Evolutionary conservation across 164 flowering plant species (phyloP).

Genomic region (Magnolia kwangsiensis): DNA sequence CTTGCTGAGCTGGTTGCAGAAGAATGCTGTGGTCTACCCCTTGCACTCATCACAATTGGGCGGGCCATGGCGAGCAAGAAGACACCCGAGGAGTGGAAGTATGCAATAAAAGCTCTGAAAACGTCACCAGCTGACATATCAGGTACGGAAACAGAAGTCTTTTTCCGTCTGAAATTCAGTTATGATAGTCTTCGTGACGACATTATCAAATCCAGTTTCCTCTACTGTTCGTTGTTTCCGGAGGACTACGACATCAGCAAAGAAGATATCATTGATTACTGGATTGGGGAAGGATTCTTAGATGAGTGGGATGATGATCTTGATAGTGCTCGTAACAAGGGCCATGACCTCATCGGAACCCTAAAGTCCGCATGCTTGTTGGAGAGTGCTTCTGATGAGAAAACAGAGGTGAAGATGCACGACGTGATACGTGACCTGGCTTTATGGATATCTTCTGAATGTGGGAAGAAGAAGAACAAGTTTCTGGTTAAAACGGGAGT

Average conservation of each 20-base stretch:
- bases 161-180: conserved; percentile 10
- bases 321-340: conserved; percentile 6
- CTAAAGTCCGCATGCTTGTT: conserved; percentile 15
- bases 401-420: conserved; percentile 12
- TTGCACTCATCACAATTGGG: conserved; percentile 5
- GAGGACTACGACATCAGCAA: conserved; percentile 9
- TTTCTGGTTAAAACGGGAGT: conserved; percentile 2
- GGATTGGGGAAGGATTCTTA: conserved; percentile 15
- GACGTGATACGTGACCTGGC: conserved; percentile 13
- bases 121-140: background rate
- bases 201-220: conserved; percentile 1
- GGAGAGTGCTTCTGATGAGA: conserved; percentile 10
- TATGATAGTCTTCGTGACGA: conserved; percentile 7
- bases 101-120: conserved; percentile 5
- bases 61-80: conserved; percentile 13
- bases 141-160: conserved; percentile 1
- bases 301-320: conserved; percentile 3
- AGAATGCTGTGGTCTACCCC: conserved; percentile 13
- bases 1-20: conserved; percentile 1
- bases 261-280: conserved; percentile 6
- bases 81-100: conserved; percentile 5
- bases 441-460: conserved; percentile 17
- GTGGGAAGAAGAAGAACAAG: background rate
- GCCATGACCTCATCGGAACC: conserved; percentile 4
- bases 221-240: conserved; percentile 13